Percentiles rank a stretch among this genome's conserved stretches.
Conservation (phyloP, 352 stramenopile genomes). For the Aphanomyces invadans region DNA sequence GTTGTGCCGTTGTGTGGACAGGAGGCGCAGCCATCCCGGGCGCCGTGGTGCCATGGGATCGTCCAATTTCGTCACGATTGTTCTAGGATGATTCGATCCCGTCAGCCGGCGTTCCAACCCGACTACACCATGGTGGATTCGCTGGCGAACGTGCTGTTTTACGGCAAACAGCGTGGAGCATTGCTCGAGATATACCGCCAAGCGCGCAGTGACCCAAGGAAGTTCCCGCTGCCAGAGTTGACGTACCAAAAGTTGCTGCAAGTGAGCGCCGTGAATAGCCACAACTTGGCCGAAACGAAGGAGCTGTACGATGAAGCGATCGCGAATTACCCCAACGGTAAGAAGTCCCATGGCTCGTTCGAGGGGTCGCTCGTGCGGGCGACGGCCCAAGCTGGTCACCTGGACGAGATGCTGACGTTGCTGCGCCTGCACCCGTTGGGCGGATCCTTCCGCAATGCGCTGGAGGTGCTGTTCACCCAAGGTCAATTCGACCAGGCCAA, state of each 20-base stretch:
- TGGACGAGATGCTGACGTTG: background rate
- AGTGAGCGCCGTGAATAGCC: conserved; percentile 15
- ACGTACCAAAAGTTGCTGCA: conserved; percentile 16
- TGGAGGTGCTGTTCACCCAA: background rate
- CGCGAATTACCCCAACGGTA: background rate
- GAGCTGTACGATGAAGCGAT: conserved; percentile 35
- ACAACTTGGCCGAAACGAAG: conserved; percentile 42
- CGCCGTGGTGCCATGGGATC: too few relatives aligned
- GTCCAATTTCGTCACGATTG: too few relatives aligned
- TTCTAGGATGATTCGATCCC: background rate
- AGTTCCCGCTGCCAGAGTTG: background rate
- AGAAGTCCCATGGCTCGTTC: background rate
- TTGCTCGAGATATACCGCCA: conserved; percentile 1
- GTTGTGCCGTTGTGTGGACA: too few relatives aligned
- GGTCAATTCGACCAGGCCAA: background rate
- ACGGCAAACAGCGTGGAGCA: background rate
- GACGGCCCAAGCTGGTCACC: background rate
- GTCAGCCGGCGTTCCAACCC: background rate
- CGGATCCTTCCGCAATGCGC: background rate
- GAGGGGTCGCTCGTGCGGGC: background rate
- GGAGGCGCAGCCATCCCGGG: too few relatives aligned
- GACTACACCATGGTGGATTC: background rate
- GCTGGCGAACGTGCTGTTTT: conserved; percentile 6
- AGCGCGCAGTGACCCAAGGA: background rate
- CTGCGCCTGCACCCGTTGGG: background rate